Evolutionary conservation across 2,329 filamentous ascomycete species (phyloP).

Genomic region (Furcasterigmium furcatum): DNA sequence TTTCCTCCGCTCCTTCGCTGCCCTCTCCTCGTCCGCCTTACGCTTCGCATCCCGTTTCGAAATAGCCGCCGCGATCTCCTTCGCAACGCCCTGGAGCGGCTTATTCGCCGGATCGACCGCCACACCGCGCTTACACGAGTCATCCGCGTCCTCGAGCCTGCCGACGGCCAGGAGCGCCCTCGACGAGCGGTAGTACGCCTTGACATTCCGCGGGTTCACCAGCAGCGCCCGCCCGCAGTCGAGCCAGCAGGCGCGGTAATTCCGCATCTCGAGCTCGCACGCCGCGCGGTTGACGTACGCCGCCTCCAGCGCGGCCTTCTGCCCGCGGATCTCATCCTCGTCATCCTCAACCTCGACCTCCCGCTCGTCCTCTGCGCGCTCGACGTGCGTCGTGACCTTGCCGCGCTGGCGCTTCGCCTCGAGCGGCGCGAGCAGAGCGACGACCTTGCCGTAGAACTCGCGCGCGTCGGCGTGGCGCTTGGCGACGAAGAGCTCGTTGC

Average conservation of each 20-base stretch:
- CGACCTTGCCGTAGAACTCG: conserved; percentile 89
- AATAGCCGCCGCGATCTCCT: conserved; percentile 60
- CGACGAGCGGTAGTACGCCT: conserved; percentile 86
- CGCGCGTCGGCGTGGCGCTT: conserved; percentile 78
- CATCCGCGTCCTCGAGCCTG: conserved; percentile 75
- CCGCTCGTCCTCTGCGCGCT: conserved; percentile 18
- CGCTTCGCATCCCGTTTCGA: conserved; percentile 51
- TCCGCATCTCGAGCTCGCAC: conserved; percentile 83
- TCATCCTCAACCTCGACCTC: conserved; percentile 46
- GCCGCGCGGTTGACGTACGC: conserved; percentile 85
- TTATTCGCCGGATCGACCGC: conserved; percentile 68
- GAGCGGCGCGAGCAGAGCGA: conserved; percentile 66
- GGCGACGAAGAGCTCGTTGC: conserved; percentile 80
- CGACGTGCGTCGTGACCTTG: conserved; percentile 13
- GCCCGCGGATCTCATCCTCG: conserved; percentile 56
- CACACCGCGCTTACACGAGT: conserved; percentile 73
- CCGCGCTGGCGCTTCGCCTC: conserved; percentile 50
- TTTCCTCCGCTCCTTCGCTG: conserved; percentile 52
- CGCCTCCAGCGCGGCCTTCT: conserved; percentile 67
- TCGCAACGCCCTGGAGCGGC: conserved; percentile 58
- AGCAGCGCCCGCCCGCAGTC: conserved; percentile 80
- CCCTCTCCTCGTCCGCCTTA: conserved; percentile 51
- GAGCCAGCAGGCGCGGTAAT: conserved; percentile 81
- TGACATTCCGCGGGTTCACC: conserved; percentile 77
- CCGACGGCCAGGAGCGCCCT: conserved; percentile 75